Evolutionary conservation across 371 early-diverging fungal genomes (phyloP), one percentile per base, ranked within the genome.

Genomic region (Fennellomyces sp.): DNA sequence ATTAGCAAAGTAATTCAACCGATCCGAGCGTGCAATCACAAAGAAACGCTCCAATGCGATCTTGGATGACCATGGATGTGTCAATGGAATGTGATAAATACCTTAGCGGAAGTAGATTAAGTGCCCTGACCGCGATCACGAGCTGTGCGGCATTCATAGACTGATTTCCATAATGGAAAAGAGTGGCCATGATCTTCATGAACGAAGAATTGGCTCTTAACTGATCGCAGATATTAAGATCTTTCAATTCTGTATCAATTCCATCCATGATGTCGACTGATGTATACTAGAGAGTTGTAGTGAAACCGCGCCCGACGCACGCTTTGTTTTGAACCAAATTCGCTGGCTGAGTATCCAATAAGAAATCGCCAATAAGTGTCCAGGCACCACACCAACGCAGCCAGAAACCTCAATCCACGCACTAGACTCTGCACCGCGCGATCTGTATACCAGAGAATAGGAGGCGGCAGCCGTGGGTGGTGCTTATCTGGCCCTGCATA

Each of bases 81-180:
- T 26, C 10, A 25, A 51, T 48, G 13, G 5, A 19, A 23, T 12
- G 48, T 28, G 51, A 42, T 36, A 56, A n/a, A 51, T 69, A 78
- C 81, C 81, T 69, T 19, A 81, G 61, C 17, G 75, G 74, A 33
- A 81, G 64, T 38, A 81, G 60, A 56, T 74, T 61, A 17, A 81
- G 51, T 19, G 76, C 66, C 57, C 78, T 61, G 23, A 81, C 74
- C 5, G 75, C 76, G 60, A 66, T 60, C 2, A 81, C 81, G 17
- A 81, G 60, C 57, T 81, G 76, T 17, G 69, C 74, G 28, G 81
- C 81, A 58, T 68, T 76, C 73, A 78, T 72, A 39, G 78, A 51
- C 38, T 68, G 70, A 61, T 81, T 81, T 15, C 78, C 78, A 50
- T 78, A 78, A 68, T 81, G 71, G 59, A 78, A 81, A 15, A 81